Base-by-base conservation (phyloP, 257 asterid species). In the Eucommia ulmoides region DNA sequence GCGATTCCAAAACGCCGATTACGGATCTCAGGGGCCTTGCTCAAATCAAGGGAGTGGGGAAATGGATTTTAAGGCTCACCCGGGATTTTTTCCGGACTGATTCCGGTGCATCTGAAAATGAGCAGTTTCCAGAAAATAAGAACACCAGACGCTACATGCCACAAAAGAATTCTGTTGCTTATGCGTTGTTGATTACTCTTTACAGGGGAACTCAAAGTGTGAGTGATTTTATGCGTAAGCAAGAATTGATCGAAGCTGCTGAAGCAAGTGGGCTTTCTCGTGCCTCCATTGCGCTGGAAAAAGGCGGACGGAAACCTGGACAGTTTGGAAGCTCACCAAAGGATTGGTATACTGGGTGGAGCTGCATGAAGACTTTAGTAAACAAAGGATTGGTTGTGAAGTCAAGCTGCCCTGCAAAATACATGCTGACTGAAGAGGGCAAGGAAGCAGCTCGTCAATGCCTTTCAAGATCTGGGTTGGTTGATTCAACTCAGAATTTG, bases 321-420 rank as follows among this genome's bases (percentile, higher is more conserved):
- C 74, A 66, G 46, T 79, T 79, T 71, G 91, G 93, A 56, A 79
- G 77, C 78, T 83, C 98, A 49, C 75, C 86, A 22, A 69, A 71
- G 75, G 93, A 81, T 60, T 83, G 98, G 98, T 89, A 89, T 80
- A 80, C 65, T 51, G 98, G 96, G 72, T 89, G 98, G 98, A 82
- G 60, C 72, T 76, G 93, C 78, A 89, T 89, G 98, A 81, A 68
- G 73, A 83, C 91, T 2, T 72, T 89, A 60, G 53, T 83, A 59
- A 58, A 69, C 15, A 78, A 73, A 74, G 94, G 96, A 62, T 86
- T 89, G 54, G 98, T 89, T 66, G 96, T 76, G 65, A 85, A 85
- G 81, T 82, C 94, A 17, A 85, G 92, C 77, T 69, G 81, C 77
- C 98, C 98, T 8, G 96, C 98, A 60, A 89, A 89, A 96, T 89